phyloP scores from a whole-genome alignment of 495 filamentous ascomycete genomes.

The Acidomyces sp. region DNA sequence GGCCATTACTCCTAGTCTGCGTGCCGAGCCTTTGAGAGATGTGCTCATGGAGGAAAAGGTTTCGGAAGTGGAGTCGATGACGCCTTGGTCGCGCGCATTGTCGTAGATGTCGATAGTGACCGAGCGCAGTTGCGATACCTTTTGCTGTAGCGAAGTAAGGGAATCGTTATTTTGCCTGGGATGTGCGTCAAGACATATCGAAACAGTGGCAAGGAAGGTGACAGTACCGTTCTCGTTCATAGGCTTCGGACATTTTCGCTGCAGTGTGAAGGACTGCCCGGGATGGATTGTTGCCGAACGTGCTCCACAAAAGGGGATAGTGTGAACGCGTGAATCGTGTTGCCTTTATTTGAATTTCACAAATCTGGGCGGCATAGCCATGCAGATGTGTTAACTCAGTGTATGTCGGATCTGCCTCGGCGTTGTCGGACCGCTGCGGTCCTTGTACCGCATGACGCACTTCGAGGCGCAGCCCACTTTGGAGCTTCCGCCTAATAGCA shows the following conservation, averaged over 20 bases:
- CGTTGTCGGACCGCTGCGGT: too few species aligned
- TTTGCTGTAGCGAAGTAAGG: conserved; percentile 75
- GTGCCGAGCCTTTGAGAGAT: conserved; percentile 70
- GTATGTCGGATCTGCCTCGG: too few species aligned
- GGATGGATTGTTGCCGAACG: not conserved
- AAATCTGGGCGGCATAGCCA: too few species aligned
- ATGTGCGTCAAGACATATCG: not conserved
- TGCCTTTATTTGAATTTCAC: too few species aligned
- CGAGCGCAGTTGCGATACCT: conserved; percentile 79
- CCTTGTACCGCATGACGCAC: too few species aligned
- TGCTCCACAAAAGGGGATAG: not conserved
- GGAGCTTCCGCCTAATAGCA: too few species aligned
- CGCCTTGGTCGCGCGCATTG: conserved; percentile 70
- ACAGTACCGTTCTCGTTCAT: conserved; percentile 70
- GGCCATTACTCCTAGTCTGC: conserved; percentile 83
- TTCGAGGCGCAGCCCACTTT: too few species aligned
- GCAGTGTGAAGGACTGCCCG: not conserved
- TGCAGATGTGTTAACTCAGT: too few species aligned
- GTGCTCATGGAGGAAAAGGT: conserved; percentile 53
- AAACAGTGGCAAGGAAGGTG: conserved; percentile 6
- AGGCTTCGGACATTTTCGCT: conserved; percentile 72
- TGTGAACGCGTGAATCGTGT: too few species aligned
- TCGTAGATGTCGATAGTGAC: conserved; percentile 99
- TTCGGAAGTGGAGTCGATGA: conserved; percentile 68
- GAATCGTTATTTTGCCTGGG: conserved; percentile 84